These are phyloP conservation scores for Xylariaceae sp. DNA, from an alignment of 2,329 filamentous ascomycete species.

Conservation along the genomic window DNA sequence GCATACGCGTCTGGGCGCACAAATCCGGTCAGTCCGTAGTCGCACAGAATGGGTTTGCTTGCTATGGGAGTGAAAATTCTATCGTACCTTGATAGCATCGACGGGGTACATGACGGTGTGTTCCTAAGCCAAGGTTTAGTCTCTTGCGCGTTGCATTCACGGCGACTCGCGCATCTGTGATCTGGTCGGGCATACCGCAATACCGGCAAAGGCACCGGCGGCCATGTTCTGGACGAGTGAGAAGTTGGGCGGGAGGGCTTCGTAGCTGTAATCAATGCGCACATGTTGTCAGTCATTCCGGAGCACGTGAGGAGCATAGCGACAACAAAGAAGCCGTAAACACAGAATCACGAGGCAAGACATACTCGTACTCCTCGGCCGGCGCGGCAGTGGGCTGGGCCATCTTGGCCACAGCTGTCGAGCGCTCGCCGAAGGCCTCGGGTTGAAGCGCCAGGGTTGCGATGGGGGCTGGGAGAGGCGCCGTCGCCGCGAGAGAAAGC, in stretches of 20 bases:
- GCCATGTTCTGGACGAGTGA: constrained; percentile 91
- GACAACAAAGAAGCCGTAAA: background rate
- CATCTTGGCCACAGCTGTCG: constrained; percentile 64
- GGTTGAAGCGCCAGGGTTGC: constrained; percentile 61
- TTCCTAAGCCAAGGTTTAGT: constrained; percentile 54
- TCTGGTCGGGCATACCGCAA: constrained; percentile 58
- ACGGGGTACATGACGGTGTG: constrained; percentile 99
- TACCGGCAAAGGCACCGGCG: constrained; percentile 93
- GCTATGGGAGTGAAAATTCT: background rate
- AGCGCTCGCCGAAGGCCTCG: constrained; percentile 56
- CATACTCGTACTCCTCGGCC: constrained; percentile 63
- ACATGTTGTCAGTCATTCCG: constrained; percentile 3
- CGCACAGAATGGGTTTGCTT: constrained; percentile 17
- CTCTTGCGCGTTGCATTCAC: background rate
- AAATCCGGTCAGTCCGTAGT: constrained; percentile 19
- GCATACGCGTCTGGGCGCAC: constrained; percentile 79
- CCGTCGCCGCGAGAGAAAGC: constrained; percentile 12
- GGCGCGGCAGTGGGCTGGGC: constrained; percentile 61
- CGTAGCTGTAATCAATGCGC: constrained; percentile 56
- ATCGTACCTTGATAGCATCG: constrained; percentile 85
- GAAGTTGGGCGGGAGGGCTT: constrained; percentile 90
- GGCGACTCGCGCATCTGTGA: background rate
- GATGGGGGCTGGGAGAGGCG: constrained; percentile 24
- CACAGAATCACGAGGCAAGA: constrained; percentile 19
- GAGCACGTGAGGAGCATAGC: no score